Evolutionary conservation across 2,329 filamentous ascomycete genomes (phyloP).

Genomic region (Bipolaris gigantea): DNA sequence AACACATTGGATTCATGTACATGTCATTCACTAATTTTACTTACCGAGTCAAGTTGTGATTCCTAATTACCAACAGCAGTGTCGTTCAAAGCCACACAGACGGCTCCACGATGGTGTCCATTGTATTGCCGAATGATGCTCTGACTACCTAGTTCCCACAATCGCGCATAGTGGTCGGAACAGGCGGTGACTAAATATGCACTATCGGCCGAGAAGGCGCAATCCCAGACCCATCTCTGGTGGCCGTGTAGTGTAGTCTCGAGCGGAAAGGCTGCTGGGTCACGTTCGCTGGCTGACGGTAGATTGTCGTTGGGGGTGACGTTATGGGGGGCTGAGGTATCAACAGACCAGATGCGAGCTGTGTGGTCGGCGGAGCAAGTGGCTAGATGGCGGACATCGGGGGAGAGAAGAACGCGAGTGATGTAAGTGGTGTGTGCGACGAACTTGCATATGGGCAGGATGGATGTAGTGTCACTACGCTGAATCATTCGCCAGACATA

Average conservation of each 20-base stretch:
- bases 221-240: slow-evolving; percentile 98
- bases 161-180: slow-evolving; percentile 86
- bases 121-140: slow-evolving; percentile 94
- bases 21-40: neutral
- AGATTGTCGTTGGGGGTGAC: slow-evolving; percentile 36
- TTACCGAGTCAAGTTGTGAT: slow-evolving; percentile 5
- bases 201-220: slow-evolving; percentile 89
- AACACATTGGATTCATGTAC: neutral
- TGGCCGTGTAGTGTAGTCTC: slow-evolving; percentile 87
- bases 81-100: slow-evolving; percentile 91
- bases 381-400: slow-evolving; percentile 90
- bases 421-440: slow-evolving; percentile 90
- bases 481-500: slow-evolving; percentile 96
- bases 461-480: slow-evolving; percentile 76
- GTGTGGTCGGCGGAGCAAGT: slow-evolving; percentile 94
- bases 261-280: slow-evolving; percentile 68
- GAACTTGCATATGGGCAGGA: slow-evolving; percentile 86
- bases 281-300: slow-evolving; percentile 40
- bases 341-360: slow-evolving; percentile 94
- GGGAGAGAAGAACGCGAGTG: slow-evolving; percentile 85
- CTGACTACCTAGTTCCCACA: slow-evolving; percentile 87
- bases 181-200: slow-evolving; percentile 93
- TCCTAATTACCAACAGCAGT: slow-evolving; percentile 44
- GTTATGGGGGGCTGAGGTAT: slow-evolving; percentile 50
- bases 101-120: slow-evolving; percentile 86